Base-by-base conservation (phyloP, 345 rosid genomes). In the Geranium brycei region DNA sequence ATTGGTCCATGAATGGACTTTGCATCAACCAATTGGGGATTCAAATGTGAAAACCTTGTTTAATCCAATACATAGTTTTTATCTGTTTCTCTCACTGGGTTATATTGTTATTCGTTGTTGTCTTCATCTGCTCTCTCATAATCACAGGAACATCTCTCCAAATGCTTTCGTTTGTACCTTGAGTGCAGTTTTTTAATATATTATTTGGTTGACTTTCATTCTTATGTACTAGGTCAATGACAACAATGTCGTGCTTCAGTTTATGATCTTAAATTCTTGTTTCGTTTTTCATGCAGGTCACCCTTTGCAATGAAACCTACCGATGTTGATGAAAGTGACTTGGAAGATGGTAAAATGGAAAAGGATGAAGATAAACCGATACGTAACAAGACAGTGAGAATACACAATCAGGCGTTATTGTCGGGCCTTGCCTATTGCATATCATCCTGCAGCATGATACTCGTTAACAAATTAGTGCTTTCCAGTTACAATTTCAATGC, bases 391-490 rank as follows among this genome's bases (percentile, higher is more conserved):
- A 59, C 73, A 65, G 51, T 66, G 64, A 82, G 71, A 81, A 59
- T 88, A 70, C 82, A 73, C 72, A 90, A 93, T 63, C 85, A 84
- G 76, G 96, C 97, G 66, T 80, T 93, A 72, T 68, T 88, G 63
- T 79, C 97, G 1, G 96, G 97, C 74, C 78, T 86, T 68, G 96
- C 99, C 40, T 93, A 93, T 67, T 90, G 99, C 81, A 64, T 88
- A 65, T 90, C 97, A 38, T 93, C 99, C 71, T 93, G 99, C 79
- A 83, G 97, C 65, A 93, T 93, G 99, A 93, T 93, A 68, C 81
- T 93, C 60, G 92, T 87, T 51, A 93, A 90, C 84, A 93, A 93
- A 71, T 83, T 78, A 77, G 97, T 93, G 66, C 97, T 93, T 69
- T 93, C 97, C 66, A 79, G 95, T 76, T 90, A 93, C 82, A 77